Conservation (phyloP, 192 early-diverging fungal species). For the Podila epigama region DNA sequence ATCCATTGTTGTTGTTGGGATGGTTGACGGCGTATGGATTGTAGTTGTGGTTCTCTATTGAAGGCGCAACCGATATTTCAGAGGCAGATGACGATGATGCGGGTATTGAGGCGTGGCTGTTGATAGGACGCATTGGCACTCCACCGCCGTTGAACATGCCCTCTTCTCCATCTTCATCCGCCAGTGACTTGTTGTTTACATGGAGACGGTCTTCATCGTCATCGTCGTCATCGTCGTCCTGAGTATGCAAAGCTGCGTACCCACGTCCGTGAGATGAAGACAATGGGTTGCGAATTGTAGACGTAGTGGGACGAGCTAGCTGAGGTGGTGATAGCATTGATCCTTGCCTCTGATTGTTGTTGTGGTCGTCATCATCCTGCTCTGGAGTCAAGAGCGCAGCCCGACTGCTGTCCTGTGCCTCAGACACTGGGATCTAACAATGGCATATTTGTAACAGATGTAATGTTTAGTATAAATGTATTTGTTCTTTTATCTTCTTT, state of each 20-base stretch:
- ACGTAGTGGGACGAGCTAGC: neutral
- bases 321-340: too few species aligned
- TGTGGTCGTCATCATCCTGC: constrained; percentile 10
- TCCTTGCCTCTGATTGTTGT: too few species aligned
- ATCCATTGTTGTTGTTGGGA: constrained; percentile 6
- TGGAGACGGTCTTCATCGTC: neutral
- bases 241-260: neutral
- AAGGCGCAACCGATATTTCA: constrained; percentile 23
- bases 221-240: neutral
- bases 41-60: neutral
- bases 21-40: neutral
- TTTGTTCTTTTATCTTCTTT: neutral
- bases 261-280: neutral
- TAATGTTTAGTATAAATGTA: neutral
- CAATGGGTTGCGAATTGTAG: neutral
- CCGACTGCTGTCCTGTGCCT: neutral
- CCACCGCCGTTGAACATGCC: constrained; percentile 18
- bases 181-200: too few species aligned
- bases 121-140: constrained; percentile 25
- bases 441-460: neutral
- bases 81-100: constrained; percentile 8
- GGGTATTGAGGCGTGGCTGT: neutral
- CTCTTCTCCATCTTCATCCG: constrained; percentile 14
- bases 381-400: constrained; percentile 2
- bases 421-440: neutral